Base-by-base conservation (phyloP, 345 rosid genomes). In the Hypericum androsaemum region DNA sequence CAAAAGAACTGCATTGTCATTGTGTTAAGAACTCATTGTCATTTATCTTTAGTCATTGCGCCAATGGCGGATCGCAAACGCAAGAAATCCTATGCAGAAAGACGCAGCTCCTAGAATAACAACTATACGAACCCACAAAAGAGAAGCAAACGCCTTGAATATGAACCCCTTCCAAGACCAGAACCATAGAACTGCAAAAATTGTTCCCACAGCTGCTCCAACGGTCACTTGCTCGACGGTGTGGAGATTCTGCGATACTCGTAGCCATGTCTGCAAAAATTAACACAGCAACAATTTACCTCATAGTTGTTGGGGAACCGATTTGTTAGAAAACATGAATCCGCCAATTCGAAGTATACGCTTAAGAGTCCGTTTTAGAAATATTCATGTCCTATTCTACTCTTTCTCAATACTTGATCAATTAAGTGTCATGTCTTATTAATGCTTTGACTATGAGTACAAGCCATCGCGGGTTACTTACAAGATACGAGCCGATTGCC, bases 201-300 rank as follows among this genome's bases (percentile, higher is more conserved):
- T 13, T 3, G 68, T 68, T 8, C 97, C 97, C 40, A 75, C 14
- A 3, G 66, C 65, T 0, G 84, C 94, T 43, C 97, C 97, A 10
- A 86, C 94, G 0, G 62, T 68, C 53, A 89, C 80, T 78, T 89
- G 97, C 67, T 72, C 70, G 43, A 67, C 39, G 2, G 97, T 86
- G 57, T 89, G 97, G 50, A 81, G 74, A 50, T 73, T 62, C 58
- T 86, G 95, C 0, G 86, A 79, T 47, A 86, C 89, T 54, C 97
- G 77, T 61, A 88, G 64, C 88, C 88, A 84, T 52, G 79, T 70
- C 90, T 88, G 73, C 72, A 61, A 52, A 60, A 14, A 22, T 22
- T 4, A 4, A 4, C 32, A 22, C 32, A n/a, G n/a, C n/a, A n/a
- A n/a, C n/a, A n/a, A n/a, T n/a, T n/a, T n/a, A n/a, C n/a, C n/a